A percentile compares a stretch with the other conserved stretches of the same genome.
Conservation (phyloP, 257 asterid genomes). For the Solanum tacnaense region DNA sequence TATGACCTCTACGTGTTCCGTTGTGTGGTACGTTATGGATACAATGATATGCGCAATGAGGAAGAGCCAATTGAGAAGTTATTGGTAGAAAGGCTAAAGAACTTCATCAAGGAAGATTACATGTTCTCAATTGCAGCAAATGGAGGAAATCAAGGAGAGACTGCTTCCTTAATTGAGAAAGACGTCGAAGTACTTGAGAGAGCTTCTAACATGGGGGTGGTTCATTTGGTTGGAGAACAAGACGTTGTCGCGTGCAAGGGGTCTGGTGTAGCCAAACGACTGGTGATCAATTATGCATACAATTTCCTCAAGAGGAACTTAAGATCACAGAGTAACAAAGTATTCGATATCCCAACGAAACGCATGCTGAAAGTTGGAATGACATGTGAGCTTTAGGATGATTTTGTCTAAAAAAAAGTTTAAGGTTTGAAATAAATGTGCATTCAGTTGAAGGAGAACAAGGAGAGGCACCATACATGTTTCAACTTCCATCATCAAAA, state of each 20-base stretch:
- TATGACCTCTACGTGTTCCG: slow-evolving; percentile 27
- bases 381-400: slow-evolving; percentile 26
- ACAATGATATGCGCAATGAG: slow-evolving; percentile 27
- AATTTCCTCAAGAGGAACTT: slow-evolving; percentile 40
- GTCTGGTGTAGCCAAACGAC: slow-evolving; percentile 21
- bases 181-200: slow-evolving; percentile 23
- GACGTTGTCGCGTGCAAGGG: slow-evolving; percentile 41
- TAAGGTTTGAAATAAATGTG: not conserved
- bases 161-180: not conserved
- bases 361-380: slow-evolving; percentile 64
- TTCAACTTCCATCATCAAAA: not conserved
- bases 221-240: slow-evolving; percentile 56
- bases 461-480: not conserved
- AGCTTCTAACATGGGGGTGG: slow-evolving; percentile 29
- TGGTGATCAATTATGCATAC: slow-evolving; percentile 39
- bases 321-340: slow-evolving; percentile 14
- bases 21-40: slow-evolving; percentile 55
- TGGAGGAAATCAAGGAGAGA: not conserved
- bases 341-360: slow-evolving; percentile 48
- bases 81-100: slow-evolving; percentile 30
- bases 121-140: not conserved
- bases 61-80: slow-evolving; percentile 26
- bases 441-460: not conserved
- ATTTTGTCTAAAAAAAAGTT: not conserved
- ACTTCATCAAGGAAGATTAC: slow-evolving; percentile 19